Evolutionary conservation across 208 protist genomes (phyloP).

Genomic region (Leishmania lainsoni): DNA sequence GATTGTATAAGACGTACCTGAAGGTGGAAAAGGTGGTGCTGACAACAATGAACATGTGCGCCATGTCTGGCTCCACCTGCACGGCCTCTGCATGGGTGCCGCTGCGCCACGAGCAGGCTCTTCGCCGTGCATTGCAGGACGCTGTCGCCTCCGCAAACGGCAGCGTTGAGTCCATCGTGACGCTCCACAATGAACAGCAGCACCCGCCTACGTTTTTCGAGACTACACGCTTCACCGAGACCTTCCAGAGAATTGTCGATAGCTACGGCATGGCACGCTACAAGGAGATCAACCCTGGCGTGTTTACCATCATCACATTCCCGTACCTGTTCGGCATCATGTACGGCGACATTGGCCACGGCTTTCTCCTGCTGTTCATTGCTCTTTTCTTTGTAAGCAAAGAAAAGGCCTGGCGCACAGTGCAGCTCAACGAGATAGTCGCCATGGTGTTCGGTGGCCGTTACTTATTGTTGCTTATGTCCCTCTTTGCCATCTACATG

Average conservation of each 20-base stretch:
- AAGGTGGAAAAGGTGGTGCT: conserved; percentile 55
- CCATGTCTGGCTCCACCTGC: conserved; percentile 81
- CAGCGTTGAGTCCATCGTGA: conserved; percentile 88
- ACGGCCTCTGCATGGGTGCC: conserved; percentile 95
- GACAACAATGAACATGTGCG: conserved; percentile 93
- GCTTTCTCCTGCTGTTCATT: conserved; percentile 89
- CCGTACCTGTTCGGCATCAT: conserved; percentile 99
- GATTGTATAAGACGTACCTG: conserved; percentile 46
- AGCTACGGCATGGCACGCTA: conserved; percentile 96
- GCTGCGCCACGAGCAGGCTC: conserved; percentile 41
- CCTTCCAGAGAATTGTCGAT: conserved; percentile 98
- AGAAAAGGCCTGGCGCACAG: conserved; percentile 79
- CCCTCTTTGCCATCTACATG: conserved; percentile 96
- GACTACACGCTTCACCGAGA: conserved; percentile 95
- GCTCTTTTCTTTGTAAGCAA: conserved; percentile 77
- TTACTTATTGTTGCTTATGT: conserved; percentile 98
- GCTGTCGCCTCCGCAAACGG: conserved; percentile 59
- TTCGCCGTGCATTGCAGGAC: conserved; percentile 54
- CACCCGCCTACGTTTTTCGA: conserved; percentile 97
- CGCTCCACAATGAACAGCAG: conserved; percentile 61
- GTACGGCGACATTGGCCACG: conserved; percentile 99
- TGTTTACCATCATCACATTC: conserved; percentile 98
- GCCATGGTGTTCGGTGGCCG: conserved; percentile 82
- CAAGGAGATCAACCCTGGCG: conserved; percentile 93
- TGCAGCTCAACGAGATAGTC: conserved; percentile 87